Evolutionary conservation across 2,329 filamentous ascomycete genomes (phyloP).

Genomic region (Cladobotryum protrusum): DNA sequence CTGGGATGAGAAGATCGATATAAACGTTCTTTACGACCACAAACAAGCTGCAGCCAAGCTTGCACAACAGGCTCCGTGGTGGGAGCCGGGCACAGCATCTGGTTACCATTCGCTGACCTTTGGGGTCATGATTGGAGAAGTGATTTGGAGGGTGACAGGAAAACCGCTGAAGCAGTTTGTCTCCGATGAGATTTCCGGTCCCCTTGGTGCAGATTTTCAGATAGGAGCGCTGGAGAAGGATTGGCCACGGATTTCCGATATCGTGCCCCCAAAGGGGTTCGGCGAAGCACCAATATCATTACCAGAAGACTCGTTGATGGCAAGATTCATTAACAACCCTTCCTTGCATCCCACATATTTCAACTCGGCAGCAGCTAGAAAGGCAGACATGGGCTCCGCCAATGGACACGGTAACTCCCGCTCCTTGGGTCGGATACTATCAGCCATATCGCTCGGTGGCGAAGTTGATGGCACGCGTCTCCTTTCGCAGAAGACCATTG

Average conservation of each 20-base stretch:
- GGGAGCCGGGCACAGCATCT: slow-evolving; percentile 35
- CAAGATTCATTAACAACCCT: slow-evolving; percentile 25
- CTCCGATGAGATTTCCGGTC: slow-evolving; percentile 29
- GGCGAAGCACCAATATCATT: slow-evolving; percentile 17
- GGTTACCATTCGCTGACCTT: slow-evolving; percentile 37
- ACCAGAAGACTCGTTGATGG: neutral
- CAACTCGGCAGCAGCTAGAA: slow-evolving; percentile 28
- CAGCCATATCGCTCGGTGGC: slow-evolving; percentile 18
- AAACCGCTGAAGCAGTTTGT: slow-evolving; percentile 37
- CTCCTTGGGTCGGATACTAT: slow-evolving; percentile 35
- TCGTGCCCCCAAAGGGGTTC: slow-evolving; percentile 21
- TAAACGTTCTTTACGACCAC: slow-evolving; percentile 29
- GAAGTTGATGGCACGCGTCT: slow-evolving; percentile 21
- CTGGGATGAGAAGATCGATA: slow-evolving; percentile 25
- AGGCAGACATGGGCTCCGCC: slow-evolving; percentile 33
- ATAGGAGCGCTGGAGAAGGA: slow-evolving; percentile 37
- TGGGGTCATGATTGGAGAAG: slow-evolving; percentile 37
- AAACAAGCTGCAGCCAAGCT: slow-evolving; percentile 26
- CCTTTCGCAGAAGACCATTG: slow-evolving; percentile 35
- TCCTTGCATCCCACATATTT: slow-evolving; percentile 15
- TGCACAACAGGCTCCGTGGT: slow-evolving; percentile 36
- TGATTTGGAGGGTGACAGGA: slow-evolving; percentile 35
- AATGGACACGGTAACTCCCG: slow-evolving; percentile 43
- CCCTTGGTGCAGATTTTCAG: slow-evolving; percentile 40
- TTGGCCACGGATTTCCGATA: slow-evolving; percentile 32